Conservation (phyloP, 371 early-diverging fungal genomes). For the Mucor saturninus region DNA sequence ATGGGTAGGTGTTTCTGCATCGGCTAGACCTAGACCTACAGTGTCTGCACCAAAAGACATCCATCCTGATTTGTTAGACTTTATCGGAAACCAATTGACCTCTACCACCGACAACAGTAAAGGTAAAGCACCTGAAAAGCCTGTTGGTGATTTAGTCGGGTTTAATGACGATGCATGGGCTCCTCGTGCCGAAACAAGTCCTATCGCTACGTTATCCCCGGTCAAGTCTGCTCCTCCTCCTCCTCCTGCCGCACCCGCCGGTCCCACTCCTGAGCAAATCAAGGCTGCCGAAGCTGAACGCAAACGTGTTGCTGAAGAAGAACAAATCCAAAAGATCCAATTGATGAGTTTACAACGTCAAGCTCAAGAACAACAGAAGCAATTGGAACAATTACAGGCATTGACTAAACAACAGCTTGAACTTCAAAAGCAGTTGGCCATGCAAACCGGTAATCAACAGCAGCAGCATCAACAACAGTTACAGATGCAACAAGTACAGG, state of each 20-base stretch:
- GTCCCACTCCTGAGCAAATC: slow-evolving; percentile 26
- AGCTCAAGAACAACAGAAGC: slow-evolving; percentile 34
- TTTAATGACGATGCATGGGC: slow-evolving; percentile 65
- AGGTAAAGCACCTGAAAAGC: slow-evolving; percentile 23
- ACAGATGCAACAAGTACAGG: slow-evolving; percentile 22
- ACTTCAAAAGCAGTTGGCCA: slow-evolving; percentile 31
- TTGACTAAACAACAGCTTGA: slow-evolving; percentile 34
- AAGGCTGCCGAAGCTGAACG: slow-evolving; percentile 28
- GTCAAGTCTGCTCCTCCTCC: slow-evolving; percentile 21
- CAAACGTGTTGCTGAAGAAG: slow-evolving; percentile 22
- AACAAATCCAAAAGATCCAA: slow-evolving; percentile 31
- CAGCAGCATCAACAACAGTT: slow-evolving; percentile 51
- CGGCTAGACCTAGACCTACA: slow-evolving; percentile 44
- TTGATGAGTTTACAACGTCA: slow-evolving; percentile 34
- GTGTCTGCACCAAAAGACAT: slow-evolving; percentile 53
- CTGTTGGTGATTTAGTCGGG: slow-evolving; percentile 38
- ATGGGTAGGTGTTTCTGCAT: slow-evolving; percentile 8
- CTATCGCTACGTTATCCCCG: slow-evolving; percentile 11
- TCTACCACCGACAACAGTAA: slow-evolving; percentile 5
- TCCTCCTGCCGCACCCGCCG: slow-evolving; percentile 14
- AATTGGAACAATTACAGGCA: slow-evolving; percentile 35
- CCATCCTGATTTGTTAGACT: slow-evolving; percentile 45
- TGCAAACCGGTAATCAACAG: slow-evolving; percentile 37
- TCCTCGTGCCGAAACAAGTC: slow-evolving; percentile 28
- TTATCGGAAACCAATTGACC: slow-evolving; percentile 40